Conservation (phyloP, 257 asterid genomes). For the Solanum virginianum region DNA sequence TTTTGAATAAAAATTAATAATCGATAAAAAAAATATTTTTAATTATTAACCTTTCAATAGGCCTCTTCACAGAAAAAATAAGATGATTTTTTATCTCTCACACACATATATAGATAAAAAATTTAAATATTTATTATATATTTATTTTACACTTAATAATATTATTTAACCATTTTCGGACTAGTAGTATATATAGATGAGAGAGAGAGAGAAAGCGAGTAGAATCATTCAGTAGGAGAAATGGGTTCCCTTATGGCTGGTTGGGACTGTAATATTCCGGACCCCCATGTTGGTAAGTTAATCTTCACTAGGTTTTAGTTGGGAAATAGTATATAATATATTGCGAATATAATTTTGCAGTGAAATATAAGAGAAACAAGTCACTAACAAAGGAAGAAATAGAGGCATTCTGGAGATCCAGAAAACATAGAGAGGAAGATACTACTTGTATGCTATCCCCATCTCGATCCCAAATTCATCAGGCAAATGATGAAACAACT, state of each 20-base stretch:
- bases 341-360: conserved; percentile 9
- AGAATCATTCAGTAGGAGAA: not conserved
- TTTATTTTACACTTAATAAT: too few relatives aligned
- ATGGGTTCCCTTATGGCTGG: conserved; percentile 99
- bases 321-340: too few relatives aligned
- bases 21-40: too few relatives aligned
- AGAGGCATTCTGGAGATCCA: conserved; percentile 56
- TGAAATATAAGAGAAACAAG: conserved; percentile 39
- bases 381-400: conserved; percentile 67
- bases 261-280: conserved; percentile 48
- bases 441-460: not conserved
- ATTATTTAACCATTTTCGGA: too few relatives aligned
- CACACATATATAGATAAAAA: too few relatives aligned
- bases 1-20: too few relatives aligned
- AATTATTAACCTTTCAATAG: too few relatives aligned
- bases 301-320: too few relatives aligned
- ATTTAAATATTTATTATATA: too few relatives aligned
- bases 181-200: not conserved
- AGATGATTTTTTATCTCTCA: too few relatives aligned
- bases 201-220: not conserved
- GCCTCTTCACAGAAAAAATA: too few relatives aligned
- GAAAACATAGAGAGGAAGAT: conserved; percentile 12
- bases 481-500: not conserved
- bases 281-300: conserved; percentile 45
- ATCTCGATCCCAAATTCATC: not conserved